Base-by-base conservation (phyloP, 192 early-diverging fungal genomes). In the Coemansia reversa region DNA sequence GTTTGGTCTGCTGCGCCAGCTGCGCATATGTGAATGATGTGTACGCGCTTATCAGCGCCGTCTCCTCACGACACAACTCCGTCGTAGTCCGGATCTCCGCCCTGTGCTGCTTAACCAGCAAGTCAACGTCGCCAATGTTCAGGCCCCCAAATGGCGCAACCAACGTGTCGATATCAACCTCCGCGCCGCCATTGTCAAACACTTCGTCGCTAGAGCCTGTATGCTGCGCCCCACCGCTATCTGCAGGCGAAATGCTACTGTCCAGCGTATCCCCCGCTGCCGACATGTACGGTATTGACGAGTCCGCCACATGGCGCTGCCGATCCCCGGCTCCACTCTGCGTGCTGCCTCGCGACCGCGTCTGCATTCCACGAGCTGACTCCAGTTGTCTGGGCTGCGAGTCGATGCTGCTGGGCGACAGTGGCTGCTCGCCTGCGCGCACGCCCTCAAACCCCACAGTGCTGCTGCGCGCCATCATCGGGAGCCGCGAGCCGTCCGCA, bases 21-120 rank as follows among this genome's bases (percentile, higher is more conserved):
- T 70, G 74, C 28, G 61, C 69, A 19, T 65, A 75, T 52, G 39
- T 76, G 53, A 79, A 67, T n/a, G 71, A 49, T 7, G 76, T 59
- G 63, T 80, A 84, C 9, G 65, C 59, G 28, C 70, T 65, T 3
- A 84, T 73, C 67, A 84, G 55, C 60, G 59, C 84, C 5, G 90
- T 89, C 63, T 91, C 90, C 65, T 83, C 77, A 49, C 88, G 88
- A 39, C 81, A 86, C 16, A 76, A 77, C 59, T 89, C 88, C 9
- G 76, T 83, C 2, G 77, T 83, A 24, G 85, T 82, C 27, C 86
- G 83, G 27, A 91, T 81, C 58, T 91, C 81, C 9, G 82, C 74
- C n/a, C 88, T 84, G 55, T 91, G 90, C 50, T 83, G 75, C 8
- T 70, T 83, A 7, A 89, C 80, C 67, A 91, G 86, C 19, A 76